Percentiles rank a stretch among this genome's conserved stretches.
phyloP scores from a whole-genome alignment of 2,329 filamentous ascomycete genomes.

The Chaetomium sp. region DNA sequence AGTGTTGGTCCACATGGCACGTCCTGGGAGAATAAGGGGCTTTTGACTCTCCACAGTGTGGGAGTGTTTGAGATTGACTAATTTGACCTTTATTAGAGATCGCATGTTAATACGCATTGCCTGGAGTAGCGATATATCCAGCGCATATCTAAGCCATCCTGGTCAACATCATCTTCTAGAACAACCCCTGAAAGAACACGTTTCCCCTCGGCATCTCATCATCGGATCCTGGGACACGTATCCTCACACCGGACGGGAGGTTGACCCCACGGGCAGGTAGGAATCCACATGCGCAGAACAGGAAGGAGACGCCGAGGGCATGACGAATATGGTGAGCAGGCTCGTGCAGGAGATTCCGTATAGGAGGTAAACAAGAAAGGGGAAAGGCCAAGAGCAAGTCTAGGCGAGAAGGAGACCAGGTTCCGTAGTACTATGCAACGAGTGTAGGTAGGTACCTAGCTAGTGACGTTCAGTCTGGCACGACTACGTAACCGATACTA shows the following conservation, averaged over 20 bases:
- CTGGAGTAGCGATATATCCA: neutral
- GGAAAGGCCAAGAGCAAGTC: no score
- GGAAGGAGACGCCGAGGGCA: neutral
- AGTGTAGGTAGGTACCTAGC: neutral
- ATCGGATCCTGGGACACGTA: no score
- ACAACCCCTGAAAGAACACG: neutral
- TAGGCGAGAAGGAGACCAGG: neutral
- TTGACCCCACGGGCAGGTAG: no score
- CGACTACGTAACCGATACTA: neutral
- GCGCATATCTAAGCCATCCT: neutral
- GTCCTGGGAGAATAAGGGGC: neutral
- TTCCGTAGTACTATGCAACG: neutral
- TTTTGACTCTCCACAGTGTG: neutral
- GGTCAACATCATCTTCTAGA: neutral
- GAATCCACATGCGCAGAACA: neutral
- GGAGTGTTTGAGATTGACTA: neutral
- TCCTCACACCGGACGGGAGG: no score
- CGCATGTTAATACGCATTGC: no score
- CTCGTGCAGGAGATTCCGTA: neutral
- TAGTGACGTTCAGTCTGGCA: no score
- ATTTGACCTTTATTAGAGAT: neutral
- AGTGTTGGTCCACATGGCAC: neutral
- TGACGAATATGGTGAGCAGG: no score
- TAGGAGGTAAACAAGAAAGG: neutral
- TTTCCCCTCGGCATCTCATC: neutral